A percentile compares a stretch with the other conserved stretches of the same genome.
Evolutionary conservation across 805 yeast species (phyloP).

Genomic region (Cyberlindnera maritima): DNA sequence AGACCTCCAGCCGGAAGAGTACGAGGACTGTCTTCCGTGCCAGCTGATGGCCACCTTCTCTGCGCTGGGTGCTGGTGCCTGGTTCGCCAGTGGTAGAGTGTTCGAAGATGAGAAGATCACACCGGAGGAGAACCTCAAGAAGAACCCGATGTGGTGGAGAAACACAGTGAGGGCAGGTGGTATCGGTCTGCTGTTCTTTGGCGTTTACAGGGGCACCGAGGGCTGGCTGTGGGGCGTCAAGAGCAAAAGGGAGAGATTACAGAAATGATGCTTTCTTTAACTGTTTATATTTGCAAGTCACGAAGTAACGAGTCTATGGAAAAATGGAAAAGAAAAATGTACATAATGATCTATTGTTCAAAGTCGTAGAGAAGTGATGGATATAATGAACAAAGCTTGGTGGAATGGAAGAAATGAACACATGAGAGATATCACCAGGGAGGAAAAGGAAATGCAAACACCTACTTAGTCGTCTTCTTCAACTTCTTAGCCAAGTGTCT

Average conservation of each 20-base stretch:
- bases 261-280: background rate
- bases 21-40: constrained; percentile 63
- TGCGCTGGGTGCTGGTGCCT: constrained; percentile 59
- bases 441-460: background rate
- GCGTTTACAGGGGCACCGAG: constrained; percentile 62
- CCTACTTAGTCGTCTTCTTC: constrained; percentile 8
- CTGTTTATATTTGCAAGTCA: too few species aligned
- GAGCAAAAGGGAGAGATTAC: background rate
- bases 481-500: constrained; percentile 41
- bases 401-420: too few species aligned
- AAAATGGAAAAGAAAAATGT: background rate
- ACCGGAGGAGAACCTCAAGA: constrained; percentile 31
- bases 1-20: constrained; percentile 36
- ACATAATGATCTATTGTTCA: background rate
- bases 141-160: constrained; percentile 64
- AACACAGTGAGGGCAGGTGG: constrained; percentile 52
- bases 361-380: too few species aligned
- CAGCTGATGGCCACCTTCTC: constrained; percentile 61
- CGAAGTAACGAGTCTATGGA: too few species aligned
- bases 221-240: constrained; percentile 50
- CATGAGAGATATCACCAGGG: background rate
- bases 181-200: constrained; percentile 50
- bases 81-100: constrained; percentile 54
- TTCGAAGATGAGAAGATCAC: constrained; percentile 43
- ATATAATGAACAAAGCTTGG: too few species aligned